Evolutionary conservation across 2,329 filamentous ascomycete species (phyloP).

Genomic region (Aureobasidium sp.): DNA sequence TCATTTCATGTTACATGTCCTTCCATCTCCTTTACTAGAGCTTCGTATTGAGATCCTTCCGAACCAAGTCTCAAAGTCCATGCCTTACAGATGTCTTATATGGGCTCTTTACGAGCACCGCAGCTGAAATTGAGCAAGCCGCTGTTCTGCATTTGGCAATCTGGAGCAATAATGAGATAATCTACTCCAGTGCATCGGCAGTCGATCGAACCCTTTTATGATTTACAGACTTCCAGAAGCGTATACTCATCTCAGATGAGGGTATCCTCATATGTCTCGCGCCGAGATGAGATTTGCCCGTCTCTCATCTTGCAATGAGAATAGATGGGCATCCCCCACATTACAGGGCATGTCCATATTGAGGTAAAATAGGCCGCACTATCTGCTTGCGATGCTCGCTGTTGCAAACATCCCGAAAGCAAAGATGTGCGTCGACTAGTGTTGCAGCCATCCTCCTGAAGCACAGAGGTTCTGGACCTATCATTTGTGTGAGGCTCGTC

Average conservation of each 20-base stretch:
- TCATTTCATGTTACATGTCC: background rate
- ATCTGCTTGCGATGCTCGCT: background rate
- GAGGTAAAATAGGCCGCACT: background rate
- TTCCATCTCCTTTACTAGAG: background rate
- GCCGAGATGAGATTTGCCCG: background rate
- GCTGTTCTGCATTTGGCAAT: background rate
- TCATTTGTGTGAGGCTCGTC: too few species aligned
- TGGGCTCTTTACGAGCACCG: background rate
- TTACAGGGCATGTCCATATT: background rate
- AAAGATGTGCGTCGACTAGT: background rate
- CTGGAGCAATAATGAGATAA: background rate
- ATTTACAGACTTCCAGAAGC: background rate
- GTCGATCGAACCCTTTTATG: background rate
- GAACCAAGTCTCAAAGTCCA: background rate
- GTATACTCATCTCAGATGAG: background rate
- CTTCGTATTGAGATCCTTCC: background rate
- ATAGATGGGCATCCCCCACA: background rate
- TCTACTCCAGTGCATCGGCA: background rate
- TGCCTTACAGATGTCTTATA: background rate
- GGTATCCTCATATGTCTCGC: background rate
- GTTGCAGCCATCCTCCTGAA: background rate
- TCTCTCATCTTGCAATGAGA: background rate
- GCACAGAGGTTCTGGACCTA: background rate
- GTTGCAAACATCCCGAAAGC: background rate
- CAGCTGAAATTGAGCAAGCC: background rate